Conservation (phyloP, 1,284 basidiomycete species). For the Limonomyces culmigenus region DNA sequence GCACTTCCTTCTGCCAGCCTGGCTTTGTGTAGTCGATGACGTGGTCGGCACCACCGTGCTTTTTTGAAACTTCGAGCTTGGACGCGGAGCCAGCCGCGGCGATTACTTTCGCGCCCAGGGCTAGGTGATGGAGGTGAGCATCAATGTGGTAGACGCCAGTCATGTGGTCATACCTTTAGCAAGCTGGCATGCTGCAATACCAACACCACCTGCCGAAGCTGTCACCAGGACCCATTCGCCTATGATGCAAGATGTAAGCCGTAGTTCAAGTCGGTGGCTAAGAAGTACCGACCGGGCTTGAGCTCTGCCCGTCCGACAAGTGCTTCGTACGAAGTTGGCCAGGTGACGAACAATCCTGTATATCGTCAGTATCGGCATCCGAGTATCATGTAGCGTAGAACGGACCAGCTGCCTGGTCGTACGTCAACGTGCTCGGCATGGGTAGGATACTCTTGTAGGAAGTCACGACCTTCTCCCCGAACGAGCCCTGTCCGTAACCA, state of each 20-base stretch:
- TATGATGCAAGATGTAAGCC: constrained; percentile 12
- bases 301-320: constrained; percentile 72
- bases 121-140: constrained; percentile 27
- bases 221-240: constrained; percentile 83
- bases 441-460: constrained; percentile 31
- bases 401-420: constrained; percentile 55
- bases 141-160: constrained; percentile 1
- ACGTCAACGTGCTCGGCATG: constrained; percentile 45
- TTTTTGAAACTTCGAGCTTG: constrained; percentile 54
- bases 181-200: constrained; percentile 79
- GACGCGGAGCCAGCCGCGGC: constrained; percentile 56
- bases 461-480: constrained; percentile 54
- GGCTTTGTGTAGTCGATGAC: constrained; percentile 47
- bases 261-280: constrained; percentile 3
- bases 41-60: constrained; percentile 56
- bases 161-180: constrained; percentile 45
- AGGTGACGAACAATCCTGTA: constrained; percentile 67
- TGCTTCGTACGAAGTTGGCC: constrained; percentile 82
- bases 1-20: constrained; percentile 63
- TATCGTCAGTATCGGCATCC: constrained; percentile 1
- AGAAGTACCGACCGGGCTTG: constrained; percentile 34
- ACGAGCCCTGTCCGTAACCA: constrained; percentile 70
- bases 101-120: constrained; percentile 64
- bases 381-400: constrained; percentile 19
- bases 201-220: constrained; percentile 87